A percentile compares a stretch with the other conserved stretches of the same genome.
Conservation (phyloP, 176 grass and related monocot species). For the Secale cereale region DNA sequence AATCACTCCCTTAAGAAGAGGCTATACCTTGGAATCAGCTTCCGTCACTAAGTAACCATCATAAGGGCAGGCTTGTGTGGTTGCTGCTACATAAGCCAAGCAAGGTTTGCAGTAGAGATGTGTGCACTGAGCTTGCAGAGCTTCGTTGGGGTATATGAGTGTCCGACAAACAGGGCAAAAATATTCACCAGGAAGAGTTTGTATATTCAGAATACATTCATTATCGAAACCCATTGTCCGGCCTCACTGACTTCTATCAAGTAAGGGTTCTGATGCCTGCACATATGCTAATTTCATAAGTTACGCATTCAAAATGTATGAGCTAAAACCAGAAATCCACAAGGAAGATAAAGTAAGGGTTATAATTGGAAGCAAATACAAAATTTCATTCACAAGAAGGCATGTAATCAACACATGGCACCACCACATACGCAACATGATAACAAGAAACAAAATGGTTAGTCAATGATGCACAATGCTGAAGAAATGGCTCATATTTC, state of each 20-base stretch:
- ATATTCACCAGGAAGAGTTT: slow-evolving; percentile 97
- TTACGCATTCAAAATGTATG: neutral
- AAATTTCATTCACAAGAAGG: neutral
- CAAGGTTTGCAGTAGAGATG: slow-evolving; percentile 99
- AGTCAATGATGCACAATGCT: neutral
- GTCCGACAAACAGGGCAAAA: slow-evolving; percentile 99
- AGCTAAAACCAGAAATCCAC: slow-evolving; percentile 11
- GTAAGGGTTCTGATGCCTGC: slow-evolving; percentile 34
- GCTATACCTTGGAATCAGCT: slow-evolving; percentile 86
- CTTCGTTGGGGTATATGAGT: slow-evolving; percentile 81
- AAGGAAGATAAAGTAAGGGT: too few species aligned
- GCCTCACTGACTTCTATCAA: neutral
- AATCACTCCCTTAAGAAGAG: neutral
- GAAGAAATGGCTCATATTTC: neutral
- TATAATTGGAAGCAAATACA: neutral
- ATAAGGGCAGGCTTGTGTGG: slow-evolving; percentile 94
- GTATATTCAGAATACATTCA: slow-evolving; percentile 87
- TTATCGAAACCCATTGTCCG: slow-evolving; percentile 88
- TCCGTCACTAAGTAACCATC: slow-evolving; percentile 97
- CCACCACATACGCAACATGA: slow-evolving; percentile 2
- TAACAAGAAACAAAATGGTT: neutral
- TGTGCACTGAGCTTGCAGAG: slow-evolving; percentile 87
- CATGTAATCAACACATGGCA: neutral
- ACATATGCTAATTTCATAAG: neutral
- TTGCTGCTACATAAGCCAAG: slow-evolving; percentile 81